Conservation (phyloP, 2,329 filamentous ascomycete species). For the Cordyceps fumosorosea region DNA sequence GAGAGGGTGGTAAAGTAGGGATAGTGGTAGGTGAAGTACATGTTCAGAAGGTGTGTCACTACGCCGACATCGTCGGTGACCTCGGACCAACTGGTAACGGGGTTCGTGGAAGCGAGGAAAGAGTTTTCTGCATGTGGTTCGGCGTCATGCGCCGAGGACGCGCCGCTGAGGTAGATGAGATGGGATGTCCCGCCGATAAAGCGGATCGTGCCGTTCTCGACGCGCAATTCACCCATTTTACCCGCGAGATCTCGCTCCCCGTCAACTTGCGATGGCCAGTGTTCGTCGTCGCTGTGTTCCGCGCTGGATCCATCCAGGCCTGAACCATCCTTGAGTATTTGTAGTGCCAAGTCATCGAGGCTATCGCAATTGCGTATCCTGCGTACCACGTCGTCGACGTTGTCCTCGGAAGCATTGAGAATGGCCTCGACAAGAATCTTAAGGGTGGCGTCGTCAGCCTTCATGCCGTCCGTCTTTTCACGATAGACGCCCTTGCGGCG, state of each 20-base stretch:
- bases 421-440: constrained; percentile 92
- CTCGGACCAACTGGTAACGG: constrained; percentile 78
- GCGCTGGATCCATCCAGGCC: constrained; percentile 18
- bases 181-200: constrained; percentile 95
- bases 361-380: constrained; percentile 82
- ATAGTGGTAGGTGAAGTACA: constrained; percentile 99
- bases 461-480: constrained; percentile 82
- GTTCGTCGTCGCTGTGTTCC: constrained; percentile 33
- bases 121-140: constrained; percentile 39
- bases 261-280: constrained; percentile 36
- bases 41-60: constrained; percentile 81
- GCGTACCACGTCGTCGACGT: constrained; percentile 72
- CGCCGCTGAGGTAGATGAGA: constrained; percentile 69
- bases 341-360: constrained; percentile 49
- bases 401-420: constrained; percentile 82
- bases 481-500: constrained; percentile 95
- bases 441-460: constrained; percentile 78
- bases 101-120: constrained; percentile 51
- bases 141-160: constrained; percentile 29
- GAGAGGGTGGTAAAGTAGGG: constrained; percentile 90
- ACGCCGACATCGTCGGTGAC: constrained; percentile 75
- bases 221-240: constrained; percentile 84
- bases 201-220: constrained; percentile 81
- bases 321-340: constrained; percentile 34
- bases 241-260: constrained; percentile 77